A percentile compares a stretch with the other conserved stretches of the same genome.
phyloP scores from a whole-genome alignment of 2,329 filamentous ascomycete species.

The Aspergillus sp. region DNA sequence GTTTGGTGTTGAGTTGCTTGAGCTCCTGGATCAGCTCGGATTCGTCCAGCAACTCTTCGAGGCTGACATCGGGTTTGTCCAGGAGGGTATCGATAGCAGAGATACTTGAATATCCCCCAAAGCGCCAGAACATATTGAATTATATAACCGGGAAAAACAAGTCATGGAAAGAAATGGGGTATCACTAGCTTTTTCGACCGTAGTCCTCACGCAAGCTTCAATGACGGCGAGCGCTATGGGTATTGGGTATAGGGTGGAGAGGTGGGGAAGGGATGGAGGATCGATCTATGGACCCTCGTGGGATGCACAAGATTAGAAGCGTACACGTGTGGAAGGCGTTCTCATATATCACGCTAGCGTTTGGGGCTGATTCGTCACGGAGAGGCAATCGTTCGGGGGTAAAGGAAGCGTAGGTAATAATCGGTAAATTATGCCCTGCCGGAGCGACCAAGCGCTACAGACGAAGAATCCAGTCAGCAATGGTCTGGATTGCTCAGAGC shows the following conservation, averaged over 20 bases:
- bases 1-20: conserved; percentile 96
- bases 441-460: conserved; percentile 29
- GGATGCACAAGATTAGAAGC: conserved; percentile 9
- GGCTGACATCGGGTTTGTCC: conserved; percentile 89
- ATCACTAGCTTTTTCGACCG: conserved; percentile 20
- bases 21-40: conserved; percentile 95
- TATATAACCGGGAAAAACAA: conserved; percentile 35
- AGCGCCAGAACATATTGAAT: conserved; percentile 97
- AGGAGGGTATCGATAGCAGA: conserved; percentile 95
- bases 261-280: conserved; percentile 12
- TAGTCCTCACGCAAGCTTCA: conserved; percentile 26
- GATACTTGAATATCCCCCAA: conserved; percentile 97
- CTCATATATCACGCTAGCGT: conserved; percentile 10
- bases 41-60: conserved; percentile 95
- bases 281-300: conserved; percentile 18
- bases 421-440: conserved; percentile 23
- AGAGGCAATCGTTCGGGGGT: conserved; percentile 4
- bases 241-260: conserved; percentile 27
- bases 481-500: not conserved
- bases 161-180: conserved; percentile 35
- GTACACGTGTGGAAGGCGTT: conserved; percentile 13
- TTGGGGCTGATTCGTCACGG: conserved; percentile 12
- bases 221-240: conserved; percentile 29
- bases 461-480: conserved; percentile 20
- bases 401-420: conserved; percentile 11